These are phyloP conservation scores for Pseudonectria buxi DNA, from an alignment of 2,329 filamentous ascomycete species.

Conservation along the genomic window DNA sequence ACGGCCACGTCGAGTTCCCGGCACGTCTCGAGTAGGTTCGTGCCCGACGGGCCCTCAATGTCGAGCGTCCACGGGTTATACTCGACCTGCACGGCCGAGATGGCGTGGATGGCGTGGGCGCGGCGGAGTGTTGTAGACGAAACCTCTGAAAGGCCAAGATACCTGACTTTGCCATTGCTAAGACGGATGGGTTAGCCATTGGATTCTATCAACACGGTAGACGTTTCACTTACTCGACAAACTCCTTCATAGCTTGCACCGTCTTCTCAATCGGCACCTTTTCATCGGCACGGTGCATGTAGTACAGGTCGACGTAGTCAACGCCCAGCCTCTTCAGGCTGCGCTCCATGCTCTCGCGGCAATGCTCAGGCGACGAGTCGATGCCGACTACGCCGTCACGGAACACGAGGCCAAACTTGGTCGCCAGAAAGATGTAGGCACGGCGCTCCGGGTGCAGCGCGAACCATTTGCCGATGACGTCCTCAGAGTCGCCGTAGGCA, in stretches of 20 bases:
- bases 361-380: constrained; percentile 25
- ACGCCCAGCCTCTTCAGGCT: constrained; percentile 42
- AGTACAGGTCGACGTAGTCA: constrained; percentile 49
- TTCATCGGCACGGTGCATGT: constrained; percentile 44
- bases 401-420: constrained; percentile 30
- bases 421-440: constrained; percentile 42
- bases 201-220: too few species aligned
- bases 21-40: constrained; percentile 44
- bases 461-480: constrained; percentile 45
- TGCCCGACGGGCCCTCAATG: constrained; percentile 45
- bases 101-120: constrained; percentile 40
- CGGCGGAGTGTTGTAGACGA: constrained; percentile 43
- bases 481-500: constrained; percentile 41
- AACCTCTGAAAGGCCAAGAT: constrained; percentile 49
- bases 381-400: constrained; percentile 7
- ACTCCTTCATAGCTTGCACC: constrained; percentile 39
- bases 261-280: constrained; percentile 43
- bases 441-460: constrained; percentile 40
- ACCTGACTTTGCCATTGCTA: constrained; percentile 48
- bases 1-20: constrained; percentile 50
- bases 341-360: constrained; percentile 16
- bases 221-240: constrained; percentile 30
- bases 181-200: constrained; percentile 1
- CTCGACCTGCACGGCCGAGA: constrained; percentile 48
- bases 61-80: constrained; percentile 50